Percentiles rank a stretch among this genome's conserved stretches.
Conservation (phyloP, 78 protist species). For the Dictyostelium firmibasis region DNA sequence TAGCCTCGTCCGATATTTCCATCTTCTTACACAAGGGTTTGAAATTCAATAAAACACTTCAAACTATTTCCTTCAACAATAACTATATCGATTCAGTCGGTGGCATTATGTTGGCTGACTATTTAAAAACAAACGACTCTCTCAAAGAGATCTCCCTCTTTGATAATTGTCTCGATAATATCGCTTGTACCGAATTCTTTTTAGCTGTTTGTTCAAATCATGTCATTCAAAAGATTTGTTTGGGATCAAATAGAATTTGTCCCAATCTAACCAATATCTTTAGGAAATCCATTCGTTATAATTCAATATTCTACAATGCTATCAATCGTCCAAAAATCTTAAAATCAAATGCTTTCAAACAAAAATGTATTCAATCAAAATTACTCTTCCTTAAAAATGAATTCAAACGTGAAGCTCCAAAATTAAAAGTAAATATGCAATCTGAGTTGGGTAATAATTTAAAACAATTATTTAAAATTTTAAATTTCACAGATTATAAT, state of each 20-base stretch:
- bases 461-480: constrained; percentile 11
- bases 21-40: constrained; percentile 30
- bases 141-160: constrained; percentile 9
- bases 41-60: constrained; percentile 33
- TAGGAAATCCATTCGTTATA: background rate
- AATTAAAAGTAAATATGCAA: background rate
- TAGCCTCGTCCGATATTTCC: constrained; percentile 18
- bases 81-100: constrained; percentile 33
- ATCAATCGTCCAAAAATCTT: background rate
- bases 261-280: constrained; percentile 12
- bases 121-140: background rate
- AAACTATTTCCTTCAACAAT: constrained; percentile 33
- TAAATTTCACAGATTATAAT: background rate
- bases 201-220: constrained; percentile 21
- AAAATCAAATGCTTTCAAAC: background rate
- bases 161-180: constrained; percentile 52
- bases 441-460: constrained; percentile 5
- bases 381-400: background rate
- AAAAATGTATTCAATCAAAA: background rate
- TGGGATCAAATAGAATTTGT: constrained; percentile 38
- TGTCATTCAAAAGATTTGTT: constrained; percentile 37
- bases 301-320: background rate
- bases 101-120: constrained; percentile 57
- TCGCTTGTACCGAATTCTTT: constrained; percentile 11
- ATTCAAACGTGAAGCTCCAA: background rate